Evolutionary conservation across 2,329 filamentous ascomycete genomes (phyloP).

Genomic region (Colletotrichum sp.): DNA sequence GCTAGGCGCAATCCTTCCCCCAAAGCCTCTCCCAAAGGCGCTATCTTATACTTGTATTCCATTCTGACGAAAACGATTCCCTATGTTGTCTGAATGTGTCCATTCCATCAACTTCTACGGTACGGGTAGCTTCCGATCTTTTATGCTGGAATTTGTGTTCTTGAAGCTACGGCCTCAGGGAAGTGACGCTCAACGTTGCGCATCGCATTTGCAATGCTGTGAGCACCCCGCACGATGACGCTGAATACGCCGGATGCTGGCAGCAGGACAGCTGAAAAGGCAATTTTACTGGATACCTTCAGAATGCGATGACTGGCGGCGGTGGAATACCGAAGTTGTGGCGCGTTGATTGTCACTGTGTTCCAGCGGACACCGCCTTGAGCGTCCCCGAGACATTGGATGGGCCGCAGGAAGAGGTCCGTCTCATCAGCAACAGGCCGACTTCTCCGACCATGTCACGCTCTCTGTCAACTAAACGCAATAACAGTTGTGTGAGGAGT

Average conservation of each 20-base stretch:
- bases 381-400: not conserved
- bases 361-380: not conserved
- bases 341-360: not conserved
- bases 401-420: not conserved
- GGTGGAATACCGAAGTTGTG: not conserved
- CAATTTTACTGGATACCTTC: not conserved
- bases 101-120: not conserved
- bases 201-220: not conserved
- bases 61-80: not conserved
- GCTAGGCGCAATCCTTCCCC: not conserved
- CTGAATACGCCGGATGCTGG: not conserved
- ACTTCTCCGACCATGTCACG: not conserved
- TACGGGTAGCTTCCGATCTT: not conserved
- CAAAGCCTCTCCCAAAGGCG: not conserved
- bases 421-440: not conserved
- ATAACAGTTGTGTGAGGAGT: fast-evolving
- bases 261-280: not conserved
- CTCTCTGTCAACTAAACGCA: not conserved
- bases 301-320: not conserved
- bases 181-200: not conserved
- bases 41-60: not conserved
- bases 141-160: not conserved
- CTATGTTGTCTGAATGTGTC: not conserved
- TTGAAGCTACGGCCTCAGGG: not conserved
- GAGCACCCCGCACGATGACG: not conserved